phyloP scores from a whole-genome alignment of 371 early-diverging fungal genomes.

The Cladochytrium tenue region DNA sequence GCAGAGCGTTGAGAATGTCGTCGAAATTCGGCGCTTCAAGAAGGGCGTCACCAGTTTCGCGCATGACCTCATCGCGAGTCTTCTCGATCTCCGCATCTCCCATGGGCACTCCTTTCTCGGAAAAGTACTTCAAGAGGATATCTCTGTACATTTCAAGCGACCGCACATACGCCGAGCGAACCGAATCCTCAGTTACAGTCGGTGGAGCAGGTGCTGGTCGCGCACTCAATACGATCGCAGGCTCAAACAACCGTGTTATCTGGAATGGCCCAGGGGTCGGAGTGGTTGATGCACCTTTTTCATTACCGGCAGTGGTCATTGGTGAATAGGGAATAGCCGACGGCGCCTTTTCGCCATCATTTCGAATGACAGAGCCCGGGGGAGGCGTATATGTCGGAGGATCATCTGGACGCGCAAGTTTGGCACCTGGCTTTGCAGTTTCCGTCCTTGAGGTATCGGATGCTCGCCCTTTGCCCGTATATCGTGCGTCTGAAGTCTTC shows the following conservation, averaged over 20 bases:
- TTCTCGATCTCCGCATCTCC: background rate
- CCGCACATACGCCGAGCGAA: background rate
- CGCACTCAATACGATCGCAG: too few relatives aligned
- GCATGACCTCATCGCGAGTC: background rate
- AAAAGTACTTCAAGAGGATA: background rate
- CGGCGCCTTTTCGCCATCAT: background rate
- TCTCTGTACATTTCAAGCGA: conserved; percentile 3
- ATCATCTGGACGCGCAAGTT: background rate
- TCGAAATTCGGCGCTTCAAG: background rate
- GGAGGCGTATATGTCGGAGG: background rate
- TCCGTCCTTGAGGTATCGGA: too few relatives aligned
- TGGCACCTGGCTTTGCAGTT: background rate
- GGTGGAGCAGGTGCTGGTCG: too few relatives aligned
- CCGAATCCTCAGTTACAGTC: background rate
- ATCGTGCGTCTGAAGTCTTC: too few relatives aligned
- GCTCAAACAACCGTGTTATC: too few relatives aligned
- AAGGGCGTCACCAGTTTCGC: background rate
- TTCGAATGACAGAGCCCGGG: background rate
- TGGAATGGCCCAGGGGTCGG: too few relatives aligned
- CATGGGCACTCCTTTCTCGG: background rate
- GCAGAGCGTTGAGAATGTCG: background rate
- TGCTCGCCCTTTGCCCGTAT: too few relatives aligned
- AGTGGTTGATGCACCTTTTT: too few relatives aligned
- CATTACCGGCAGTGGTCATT: too few relatives aligned
- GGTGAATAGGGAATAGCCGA: too few relatives aligned